phyloP scores from a whole-genome alignment of 495 filamentous ascomycete species.

The Lasiosphaeria miniovina region DNA sequence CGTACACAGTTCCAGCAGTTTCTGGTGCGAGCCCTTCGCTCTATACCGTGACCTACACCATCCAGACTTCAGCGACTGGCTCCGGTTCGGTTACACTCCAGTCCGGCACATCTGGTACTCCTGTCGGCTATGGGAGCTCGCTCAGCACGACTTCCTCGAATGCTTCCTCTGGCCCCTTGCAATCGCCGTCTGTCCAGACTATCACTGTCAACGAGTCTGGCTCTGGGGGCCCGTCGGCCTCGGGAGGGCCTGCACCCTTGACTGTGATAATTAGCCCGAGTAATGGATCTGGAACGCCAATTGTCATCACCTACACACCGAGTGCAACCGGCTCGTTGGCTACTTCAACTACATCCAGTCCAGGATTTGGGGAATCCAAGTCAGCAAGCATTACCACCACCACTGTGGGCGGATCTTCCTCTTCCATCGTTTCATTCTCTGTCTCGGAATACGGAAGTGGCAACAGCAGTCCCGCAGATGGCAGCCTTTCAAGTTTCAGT shows the following conservation, averaged over 20 bases:
- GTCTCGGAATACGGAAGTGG: constrained; percentile 8
- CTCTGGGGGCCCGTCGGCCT: not conserved
- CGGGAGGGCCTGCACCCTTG: constrained; percentile 1
- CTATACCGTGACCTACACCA: constrained; percentile 26
- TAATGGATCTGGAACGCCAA: constrained; percentile 8
- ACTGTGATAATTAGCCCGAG: constrained; percentile 12
- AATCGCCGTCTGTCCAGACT: not conserved
- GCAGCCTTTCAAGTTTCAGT: not conserved
- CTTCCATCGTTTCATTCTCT: not conserved
- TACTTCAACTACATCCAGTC: too few species aligned
- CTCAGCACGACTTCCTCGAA: constrained; percentile 1
- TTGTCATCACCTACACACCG: constrained; percentile 18
- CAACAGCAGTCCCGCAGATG: not conserved
- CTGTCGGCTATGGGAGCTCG: constrained; percentile 10
- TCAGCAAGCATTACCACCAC: constrained; percentile 6
- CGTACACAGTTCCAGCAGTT: constrained; percentile 20
- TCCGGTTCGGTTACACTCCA: not conserved
- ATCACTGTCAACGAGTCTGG: not conserved
- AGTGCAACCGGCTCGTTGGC: not conserved
- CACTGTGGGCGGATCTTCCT: constrained; percentile 4
- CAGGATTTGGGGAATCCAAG: not conserved
- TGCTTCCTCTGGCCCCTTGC: not conserved
- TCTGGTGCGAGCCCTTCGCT: constrained; percentile 9
- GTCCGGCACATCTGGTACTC: not conserved
- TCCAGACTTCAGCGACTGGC: not conserved